These are phyloP conservation scores for Fraxinus quadrangulata DNA, from an alignment of 257 asterid genomes.

Conservation along the genomic window DNA sequence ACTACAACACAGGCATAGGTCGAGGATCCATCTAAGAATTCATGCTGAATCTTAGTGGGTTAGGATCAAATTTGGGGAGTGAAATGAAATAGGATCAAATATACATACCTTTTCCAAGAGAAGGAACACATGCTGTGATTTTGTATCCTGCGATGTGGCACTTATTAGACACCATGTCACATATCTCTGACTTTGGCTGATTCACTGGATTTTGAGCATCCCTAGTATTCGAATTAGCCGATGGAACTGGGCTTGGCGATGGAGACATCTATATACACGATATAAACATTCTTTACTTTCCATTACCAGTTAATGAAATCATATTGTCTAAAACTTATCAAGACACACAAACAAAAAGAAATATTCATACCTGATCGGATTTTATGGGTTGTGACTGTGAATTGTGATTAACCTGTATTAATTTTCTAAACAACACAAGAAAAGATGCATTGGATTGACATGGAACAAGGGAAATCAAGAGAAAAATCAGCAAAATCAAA, in stretches of 20 bases:
- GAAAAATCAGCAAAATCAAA: slow-evolving; percentile 16
- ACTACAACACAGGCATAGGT: background rate
- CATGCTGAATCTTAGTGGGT: too few species aligned
- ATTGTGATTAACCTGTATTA: slow-evolving; percentile 15
- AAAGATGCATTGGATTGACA: slow-evolving; percentile 30
- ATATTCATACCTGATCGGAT: slow-evolving; percentile 18
- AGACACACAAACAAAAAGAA: slow-evolving; percentile 6
- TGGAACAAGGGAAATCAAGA: slow-evolving; percentile 22
- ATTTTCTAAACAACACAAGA: slow-evolving; percentile 18
- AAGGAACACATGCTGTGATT: slow-evolving; percentile 55
- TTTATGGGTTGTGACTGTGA: background rate
- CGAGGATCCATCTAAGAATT: too few species aligned
- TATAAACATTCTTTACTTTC: background rate
- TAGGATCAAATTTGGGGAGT: too few species aligned
- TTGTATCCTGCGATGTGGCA: slow-evolving; percentile 43
- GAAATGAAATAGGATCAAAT: background rate
- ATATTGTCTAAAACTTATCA: background rate
- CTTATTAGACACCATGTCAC: slow-evolving; percentile 36
- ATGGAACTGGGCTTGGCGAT: slow-evolving; percentile 32
- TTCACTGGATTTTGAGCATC: slow-evolving; percentile 24
- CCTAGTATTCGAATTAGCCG: slow-evolving; percentile 21
- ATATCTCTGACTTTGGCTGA: slow-evolving; percentile 18
- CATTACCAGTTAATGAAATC: slow-evolving; percentile 8
- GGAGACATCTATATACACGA: slow-evolving; percentile 30
- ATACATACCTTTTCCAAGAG: slow-evolving; percentile 36